Conservation (phyloP, 768 basidiomycete genomes). For the Leccinum sublutescens region DNA sequence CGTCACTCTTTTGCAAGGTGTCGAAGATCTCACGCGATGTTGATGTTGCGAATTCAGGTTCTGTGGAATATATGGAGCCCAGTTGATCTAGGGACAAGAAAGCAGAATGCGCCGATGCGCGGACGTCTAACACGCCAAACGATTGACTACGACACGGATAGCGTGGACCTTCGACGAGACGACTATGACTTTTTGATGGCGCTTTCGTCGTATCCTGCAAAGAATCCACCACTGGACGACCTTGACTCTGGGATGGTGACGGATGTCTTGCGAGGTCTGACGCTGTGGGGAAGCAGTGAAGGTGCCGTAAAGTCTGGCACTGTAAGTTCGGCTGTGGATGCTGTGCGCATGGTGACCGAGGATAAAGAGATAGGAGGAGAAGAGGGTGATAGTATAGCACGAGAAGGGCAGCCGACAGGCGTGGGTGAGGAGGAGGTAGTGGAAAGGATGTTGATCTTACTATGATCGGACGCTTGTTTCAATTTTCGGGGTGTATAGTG, state of each 20-base stretch:
- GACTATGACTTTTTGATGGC: slow-evolving; percentile 54
- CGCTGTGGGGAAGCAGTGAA: slow-evolving; percentile 40
- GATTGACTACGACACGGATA: slow-evolving; percentile 12
- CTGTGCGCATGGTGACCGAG: background rate
- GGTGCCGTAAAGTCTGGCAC: slow-evolving; percentile 1
- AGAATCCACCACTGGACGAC: slow-evolving; percentile 41
- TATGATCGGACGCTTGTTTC: background rate
- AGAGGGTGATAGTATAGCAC: background rate
- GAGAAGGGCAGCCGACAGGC: background rate
- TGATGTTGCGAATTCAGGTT: slow-evolving; percentile 35
- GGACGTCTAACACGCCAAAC: slow-evolving; percentile 25
- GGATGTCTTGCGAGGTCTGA: slow-evolving; percentile 47
- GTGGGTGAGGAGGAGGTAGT: slow-evolving; percentile 23
- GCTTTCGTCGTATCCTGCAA: slow-evolving; percentile 41
- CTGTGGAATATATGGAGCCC: slow-evolving; percentile 44
- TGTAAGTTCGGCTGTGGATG: background rate
- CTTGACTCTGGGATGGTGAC: slow-evolving; percentile 46
- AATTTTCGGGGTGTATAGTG: background rate
- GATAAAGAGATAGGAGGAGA: background rate
- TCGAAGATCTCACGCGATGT: slow-evolving; percentile 3
- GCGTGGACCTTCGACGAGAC: slow-evolving; percentile 31
- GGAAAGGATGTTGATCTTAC: slow-evolving; percentile 18
- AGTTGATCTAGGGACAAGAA: slow-evolving; percentile 34
- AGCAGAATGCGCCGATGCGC: slow-evolving; percentile 45
- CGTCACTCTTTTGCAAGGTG: slow-evolving; percentile 1